A percentile compares a stretch with the other conserved stretches of the same genome.
These are phyloP conservation scores for Pilasporangium apinafurcum DNA, from an alignment of 352 stramenopile genomes.

Conservation along the genomic window DNA sequence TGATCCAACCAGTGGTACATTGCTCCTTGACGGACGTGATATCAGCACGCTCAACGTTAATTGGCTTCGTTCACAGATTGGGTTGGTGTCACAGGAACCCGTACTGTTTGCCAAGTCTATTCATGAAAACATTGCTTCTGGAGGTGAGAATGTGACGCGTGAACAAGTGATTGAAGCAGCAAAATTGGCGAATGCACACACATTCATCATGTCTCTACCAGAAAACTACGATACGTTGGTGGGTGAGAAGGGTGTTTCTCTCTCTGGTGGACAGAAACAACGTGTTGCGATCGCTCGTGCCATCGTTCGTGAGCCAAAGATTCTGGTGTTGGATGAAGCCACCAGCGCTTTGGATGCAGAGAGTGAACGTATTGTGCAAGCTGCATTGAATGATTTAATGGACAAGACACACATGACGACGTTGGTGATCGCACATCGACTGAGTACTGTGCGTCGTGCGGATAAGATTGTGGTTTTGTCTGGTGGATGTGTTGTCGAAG, in stretches of 20 bases:
- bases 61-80: conserved; percentile 52
- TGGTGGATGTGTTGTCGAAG: conserved; percentile 31
- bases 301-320: conserved; percentile 12
- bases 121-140: conserved; percentile 86
- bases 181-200: conserved; percentile 21
- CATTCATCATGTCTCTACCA: conserved; percentile 70
- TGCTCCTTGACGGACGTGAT: conserved; percentile 79
- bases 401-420: conserved; percentile 13
- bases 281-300: conserved; percentile 22
- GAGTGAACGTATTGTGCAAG: conserved; percentile 41
- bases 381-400: conserved; percentile 17
- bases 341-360: conserved; percentile 14
- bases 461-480: conserved; percentile 59
- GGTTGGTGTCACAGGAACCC: conserved; percentile 82
- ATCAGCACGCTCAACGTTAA: conserved; percentile 78
- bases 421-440: conserved; percentile 11
- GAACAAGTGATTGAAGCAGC: conserved; percentile 2
- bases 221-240: conserved; percentile 67
- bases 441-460: conserved; percentile 56
- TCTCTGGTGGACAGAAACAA: conserved; percentile 29
- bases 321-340: conserved; percentile 21
- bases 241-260: conserved; percentile 22
- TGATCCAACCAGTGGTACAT: conserved; percentile 51
- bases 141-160: conserved; percentile 12
- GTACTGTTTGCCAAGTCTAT: conserved; percentile 88